A percentile compares a stretch with the other conserved stretches of the same genome.
phyloP scores from a whole-genome alignment of 1,284 basidiomycete species.

The Fomitopsis pinicola region DNA sequence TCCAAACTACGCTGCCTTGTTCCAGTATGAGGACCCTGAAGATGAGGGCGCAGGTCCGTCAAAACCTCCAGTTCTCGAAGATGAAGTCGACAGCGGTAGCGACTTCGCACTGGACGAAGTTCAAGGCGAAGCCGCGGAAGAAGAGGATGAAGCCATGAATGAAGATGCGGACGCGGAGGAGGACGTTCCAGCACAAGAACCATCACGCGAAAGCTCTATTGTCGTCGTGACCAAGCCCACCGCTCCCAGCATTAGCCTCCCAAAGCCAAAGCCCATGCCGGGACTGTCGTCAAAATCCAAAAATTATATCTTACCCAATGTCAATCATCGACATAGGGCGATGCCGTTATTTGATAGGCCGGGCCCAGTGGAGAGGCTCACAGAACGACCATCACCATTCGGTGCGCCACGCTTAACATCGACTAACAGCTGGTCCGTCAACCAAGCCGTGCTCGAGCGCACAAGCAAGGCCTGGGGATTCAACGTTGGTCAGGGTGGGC shows the following conservation, averaged over 20 bases:
- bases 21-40: conserved; percentile 15
- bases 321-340: conserved; percentile 65
- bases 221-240: background rate
- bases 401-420: conserved; percentile 21
- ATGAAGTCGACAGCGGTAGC: conserved; percentile 29
- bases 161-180: conserved; percentile 1
- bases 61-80: background rate
- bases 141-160: conserved; percentile 1
- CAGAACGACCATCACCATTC: conserved; percentile 45
- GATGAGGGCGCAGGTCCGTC: conserved; percentile 25
- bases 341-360: conserved; percentile 49
- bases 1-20: conserved; percentile 28
- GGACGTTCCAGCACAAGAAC: background rate
- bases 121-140: conserved; percentile 21
- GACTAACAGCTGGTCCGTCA: conserved; percentile 45
- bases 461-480: conserved; percentile 63
- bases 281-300: conserved; percentile 37
- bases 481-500: conserved; percentile 67
- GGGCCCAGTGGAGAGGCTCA: conserved; percentile 53
- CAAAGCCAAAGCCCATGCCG: conserved; percentile 17
- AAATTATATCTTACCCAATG: conserved; percentile 51
- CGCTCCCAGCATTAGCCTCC: conserved; percentile 3
- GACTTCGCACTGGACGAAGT: conserved; percentile 39
- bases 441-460: conserved; percentile 37
- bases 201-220: conserved; percentile 24